Evolutionary conservation across 2,329 filamentous ascomycete genomes (phyloP).

Genomic region (Penicillium sp.): DNA sequence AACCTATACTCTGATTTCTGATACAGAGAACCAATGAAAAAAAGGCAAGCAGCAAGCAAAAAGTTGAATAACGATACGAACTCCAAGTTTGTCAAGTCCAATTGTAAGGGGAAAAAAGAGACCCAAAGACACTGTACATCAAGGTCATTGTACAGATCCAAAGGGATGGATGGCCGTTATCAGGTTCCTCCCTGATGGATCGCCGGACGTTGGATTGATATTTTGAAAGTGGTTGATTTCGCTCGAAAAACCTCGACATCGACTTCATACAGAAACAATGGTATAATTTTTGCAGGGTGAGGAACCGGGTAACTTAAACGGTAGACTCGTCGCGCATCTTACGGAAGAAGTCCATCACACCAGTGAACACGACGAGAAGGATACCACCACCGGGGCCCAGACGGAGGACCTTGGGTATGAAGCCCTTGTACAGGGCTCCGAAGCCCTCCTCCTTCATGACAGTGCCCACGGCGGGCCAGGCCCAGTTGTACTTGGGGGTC

Average conservation of each 20-base stretch:
- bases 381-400: slow-evolving; percentile 72
- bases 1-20: slow-evolving; percentile 19
- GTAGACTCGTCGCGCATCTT: slow-evolving; percentile 60
- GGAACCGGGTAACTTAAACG: not conserved
- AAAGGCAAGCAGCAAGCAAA: not conserved
- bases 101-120: not conserved
- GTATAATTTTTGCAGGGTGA: slow-evolving; percentile 12
- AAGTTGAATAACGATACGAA: not conserved
- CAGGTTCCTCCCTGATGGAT: not conserved
- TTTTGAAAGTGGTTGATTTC: slow-evolving; percentile 3
- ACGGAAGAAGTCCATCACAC: slow-evolving; percentile 80
- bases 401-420: slow-evolving; percentile 90
- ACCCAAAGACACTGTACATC: slow-evolving; percentile 20
- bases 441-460: slow-evolving; percentile 95
- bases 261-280: slow-evolving; percentile 9
- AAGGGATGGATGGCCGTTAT: not conserved
- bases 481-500: slow-evolving; percentile 98
- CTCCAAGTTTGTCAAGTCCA: not conserved
- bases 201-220: not conserved
- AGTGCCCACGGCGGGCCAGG: slow-evolving; percentile 82
- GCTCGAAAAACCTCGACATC: not conserved
- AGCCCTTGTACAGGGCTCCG: slow-evolving; percentile 92
- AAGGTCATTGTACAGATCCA: slow-evolving; percentile 13
- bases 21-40: slow-evolving; percentile 6
- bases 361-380: slow-evolving; percentile 57